Evolutionary conservation across 345 rosid species (phyloP).

Genomic region (Syzygium aromaticum): DNA sequence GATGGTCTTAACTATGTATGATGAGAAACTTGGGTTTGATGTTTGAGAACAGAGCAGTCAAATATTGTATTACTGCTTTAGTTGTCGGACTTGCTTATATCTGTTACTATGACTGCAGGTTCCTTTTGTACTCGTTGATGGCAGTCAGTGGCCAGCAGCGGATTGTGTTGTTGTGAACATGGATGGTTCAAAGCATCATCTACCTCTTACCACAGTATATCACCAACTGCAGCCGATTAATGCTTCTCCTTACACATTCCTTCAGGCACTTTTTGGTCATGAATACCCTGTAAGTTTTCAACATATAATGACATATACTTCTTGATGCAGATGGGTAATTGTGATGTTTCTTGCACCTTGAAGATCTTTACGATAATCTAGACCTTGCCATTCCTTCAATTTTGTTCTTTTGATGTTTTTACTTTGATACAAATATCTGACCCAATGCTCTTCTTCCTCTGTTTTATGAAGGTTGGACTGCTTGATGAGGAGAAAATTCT

Average conservation of each 20-base stretch:
- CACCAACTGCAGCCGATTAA: slow-evolving; percentile 61
- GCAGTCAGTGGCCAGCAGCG: slow-evolving; percentile 29
- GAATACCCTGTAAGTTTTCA: slow-evolving; percentile 53
- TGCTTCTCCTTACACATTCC: slow-evolving; percentile 73
- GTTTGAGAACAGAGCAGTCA: neutral
- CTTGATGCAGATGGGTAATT: neutral
- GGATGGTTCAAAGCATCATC: slow-evolving; percentile 66
- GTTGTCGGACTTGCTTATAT: neutral
- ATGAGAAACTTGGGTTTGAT: neutral
- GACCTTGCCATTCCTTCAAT: neutral
- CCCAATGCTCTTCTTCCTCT: neutral
- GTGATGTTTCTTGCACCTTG: neutral
- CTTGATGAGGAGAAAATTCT: slow-evolving; percentile 93
- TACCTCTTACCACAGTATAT: slow-evolving; percentile 81
- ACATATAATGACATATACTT: neutral
- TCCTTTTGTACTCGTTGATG: slow-evolving; percentile 72
- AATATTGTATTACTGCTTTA: neutral
- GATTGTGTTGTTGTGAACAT: slow-evolving; percentile 55
- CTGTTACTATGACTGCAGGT: slow-evolving; percentile 32
- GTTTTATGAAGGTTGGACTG: slow-evolving; percentile 57
- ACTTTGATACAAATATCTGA: neutral
- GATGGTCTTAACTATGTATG: neutral
- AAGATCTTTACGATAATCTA: neutral
- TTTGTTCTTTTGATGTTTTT: neutral
- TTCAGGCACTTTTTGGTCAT: slow-evolving; percentile 77